Evolutionary conservation across 805 yeast genomes (phyloP), one percentile per base, ranked within the genome.

Genomic region (Isabelozyma rhagii): DNA sequence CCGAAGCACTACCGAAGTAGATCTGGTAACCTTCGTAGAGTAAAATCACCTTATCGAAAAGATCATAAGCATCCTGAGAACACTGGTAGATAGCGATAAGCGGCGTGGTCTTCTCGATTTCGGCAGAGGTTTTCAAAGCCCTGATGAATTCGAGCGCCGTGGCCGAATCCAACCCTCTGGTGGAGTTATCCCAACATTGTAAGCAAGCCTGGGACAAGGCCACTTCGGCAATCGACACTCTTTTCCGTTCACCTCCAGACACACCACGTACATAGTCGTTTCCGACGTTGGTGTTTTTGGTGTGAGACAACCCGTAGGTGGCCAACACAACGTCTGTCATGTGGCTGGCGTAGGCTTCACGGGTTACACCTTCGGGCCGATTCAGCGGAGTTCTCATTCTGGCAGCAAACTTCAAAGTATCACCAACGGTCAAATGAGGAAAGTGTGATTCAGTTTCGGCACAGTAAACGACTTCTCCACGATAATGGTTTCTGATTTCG

Each of bases 181-280:
- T 84, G 21, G 87, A 84, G 57, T 83, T 84, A 68, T 83, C 89
- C 80, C 84, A 83, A 54, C 86, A 81, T 55, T 74, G 82, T 18
- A 82, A 70, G 6, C 80, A 69, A 8, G 80, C 83, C 47, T 79
- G 72, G 59, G 78, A 70, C 31, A 79, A 74, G 57, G 80, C 74
- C 3, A 81, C 86, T 64, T 84, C 89, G 3, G 85, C 88, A 56
- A 84, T 78, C 4, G 87, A 82, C 21, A 83, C 87, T 70, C 89
- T 80, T 68, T 84, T 84, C 57, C 89, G 71, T 68, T 84, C 87
- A 68, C 89, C 89, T 60, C 89, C 89, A 36, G 87, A 82, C 43
- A 84, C 82, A 66, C 89, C 89, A 64, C 87, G 75, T 14, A 84
- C 81, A 49, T 78, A 80, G 62, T 84, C 88, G 56, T 80, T 78